Conservation (phyloP, 2,329 filamentous ascomycete genomes). For the Rugonectria rugulosa region DNA sequence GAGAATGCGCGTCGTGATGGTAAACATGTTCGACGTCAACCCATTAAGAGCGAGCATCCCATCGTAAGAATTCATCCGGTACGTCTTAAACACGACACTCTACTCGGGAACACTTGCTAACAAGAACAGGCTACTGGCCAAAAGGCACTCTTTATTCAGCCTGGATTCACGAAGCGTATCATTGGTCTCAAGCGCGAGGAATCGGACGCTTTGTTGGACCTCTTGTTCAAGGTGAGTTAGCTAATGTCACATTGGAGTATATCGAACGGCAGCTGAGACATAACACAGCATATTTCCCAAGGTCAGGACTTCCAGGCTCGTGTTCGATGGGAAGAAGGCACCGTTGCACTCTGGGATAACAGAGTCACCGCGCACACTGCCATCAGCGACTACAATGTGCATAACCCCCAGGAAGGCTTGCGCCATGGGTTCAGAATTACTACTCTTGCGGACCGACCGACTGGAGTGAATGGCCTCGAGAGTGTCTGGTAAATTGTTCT, state of each 20-base stretch:
- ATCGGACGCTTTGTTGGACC: conserved; percentile 70
- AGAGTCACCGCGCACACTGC: conserved; percentile 20
- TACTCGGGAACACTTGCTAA: neutral
- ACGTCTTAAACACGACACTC: neutral
- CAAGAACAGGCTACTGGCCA: conserved; percentile 59
- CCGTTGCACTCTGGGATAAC: conserved; percentile 63
- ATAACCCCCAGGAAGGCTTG: neutral
- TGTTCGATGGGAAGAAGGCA: conserved; percentile 67
- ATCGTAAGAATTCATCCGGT: conserved; percentile 49
- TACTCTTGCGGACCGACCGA: neutral
- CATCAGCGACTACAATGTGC: neutral
- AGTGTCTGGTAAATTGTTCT: no score
- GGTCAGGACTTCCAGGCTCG: conserved; percentile 70
- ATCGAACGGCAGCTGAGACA: no score
- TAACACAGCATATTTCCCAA: conserved; percentile 65
- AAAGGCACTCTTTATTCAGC: conserved; percentile 73
- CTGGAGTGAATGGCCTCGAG: no score
- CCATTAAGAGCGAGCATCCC: conserved; percentile 59
- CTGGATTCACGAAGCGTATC: conserved; percentile 67
- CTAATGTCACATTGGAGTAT: no score
- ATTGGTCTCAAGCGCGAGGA: conserved; percentile 75
- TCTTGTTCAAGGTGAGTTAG: conserved; percentile 63
- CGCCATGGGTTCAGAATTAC: conserved; percentile 15
- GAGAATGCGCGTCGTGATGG: conserved; percentile 1
- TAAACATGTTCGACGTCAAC: conserved; percentile 5